Evolutionary conservation across 2,329 filamentous ascomycete species (phyloP).

Genomic region (Sporothrix sp.): DNA sequence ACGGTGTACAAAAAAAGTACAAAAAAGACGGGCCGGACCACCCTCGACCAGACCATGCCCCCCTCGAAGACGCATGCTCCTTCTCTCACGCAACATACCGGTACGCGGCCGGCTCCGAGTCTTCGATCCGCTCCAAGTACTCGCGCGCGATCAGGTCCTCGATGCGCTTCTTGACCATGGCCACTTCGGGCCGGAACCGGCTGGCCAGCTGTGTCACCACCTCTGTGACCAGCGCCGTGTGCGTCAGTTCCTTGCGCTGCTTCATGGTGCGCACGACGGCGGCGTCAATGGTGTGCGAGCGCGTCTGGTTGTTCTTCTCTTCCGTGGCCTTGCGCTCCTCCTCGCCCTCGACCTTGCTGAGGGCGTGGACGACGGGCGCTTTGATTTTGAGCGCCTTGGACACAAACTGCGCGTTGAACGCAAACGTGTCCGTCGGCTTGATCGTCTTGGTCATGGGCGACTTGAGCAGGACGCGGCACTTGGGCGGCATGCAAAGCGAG

Average conservation of each 20-base stretch:
- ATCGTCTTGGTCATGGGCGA: constrained; percentile 70
- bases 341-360: constrained; percentile 75
- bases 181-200: constrained; percentile 67
- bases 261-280: constrained; percentile 79
- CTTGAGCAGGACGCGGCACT: constrained; percentile 72
- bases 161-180: constrained; percentile 72
- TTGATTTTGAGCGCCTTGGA: constrained; percentile 83
- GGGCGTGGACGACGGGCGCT: constrained; percentile 69
- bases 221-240: constrained; percentile 60
- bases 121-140: constrained; percentile 67
- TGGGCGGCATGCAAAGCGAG: constrained; percentile 71
- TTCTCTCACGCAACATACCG: constrained; percentile 64
- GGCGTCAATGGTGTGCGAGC: constrained; percentile 63
- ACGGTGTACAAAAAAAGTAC: not conserved
- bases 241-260: constrained; percentile 64
- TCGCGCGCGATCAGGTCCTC: constrained; percentile 68
- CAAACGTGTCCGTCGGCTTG: constrained; percentile 67
- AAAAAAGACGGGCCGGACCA: not conserved
- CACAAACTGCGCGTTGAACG: constrained; percentile 70
- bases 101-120: constrained; percentile 54
- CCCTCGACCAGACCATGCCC: not conserved
- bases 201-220: constrained; percentile 58
- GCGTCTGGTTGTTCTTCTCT: constrained; percentile 62
- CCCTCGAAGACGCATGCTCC: not conserved
- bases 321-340: constrained; percentile 61